phyloP scores from a whole-genome alignment of 352 stramenopile genomes.

The Albugo laibachii region DNA sequence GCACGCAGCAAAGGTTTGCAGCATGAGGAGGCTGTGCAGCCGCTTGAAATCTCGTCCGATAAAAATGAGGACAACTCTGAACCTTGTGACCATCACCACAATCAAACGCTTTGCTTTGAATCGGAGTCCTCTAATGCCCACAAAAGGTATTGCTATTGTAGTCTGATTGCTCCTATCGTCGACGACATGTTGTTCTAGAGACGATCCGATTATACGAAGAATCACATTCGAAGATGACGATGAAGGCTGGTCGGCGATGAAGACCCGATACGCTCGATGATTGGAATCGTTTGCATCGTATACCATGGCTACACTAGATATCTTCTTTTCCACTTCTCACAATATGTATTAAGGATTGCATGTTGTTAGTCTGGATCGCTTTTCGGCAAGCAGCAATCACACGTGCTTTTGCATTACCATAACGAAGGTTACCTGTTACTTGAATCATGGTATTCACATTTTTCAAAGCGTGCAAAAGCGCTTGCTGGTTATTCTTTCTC shows the following conservation, averaged over 20 bases:
- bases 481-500: constrained; percentile 80
- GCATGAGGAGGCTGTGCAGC: too few species aligned
- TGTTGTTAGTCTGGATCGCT: constrained; percentile 82
- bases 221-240: background rate
- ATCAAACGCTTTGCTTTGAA: too few species aligned
- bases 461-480: constrained; percentile 78
- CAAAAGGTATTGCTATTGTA: too few species aligned
- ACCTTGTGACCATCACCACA: too few species aligned
- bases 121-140: too few species aligned
- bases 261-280: background rate
- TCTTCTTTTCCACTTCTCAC: constrained; percentile 73
- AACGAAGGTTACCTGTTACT: constrained; percentile 67
- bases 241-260: background rate
- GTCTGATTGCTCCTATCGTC: too few species aligned
- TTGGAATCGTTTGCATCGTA: background rate
- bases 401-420: constrained; percentile 64
- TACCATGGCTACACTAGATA: background rate
- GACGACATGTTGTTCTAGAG: background rate
- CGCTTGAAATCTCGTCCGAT: too few species aligned
- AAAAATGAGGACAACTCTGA: too few species aligned
- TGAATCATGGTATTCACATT: constrained; percentile 87
- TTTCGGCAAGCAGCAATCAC: constrained; percentile 72
- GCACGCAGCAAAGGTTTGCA: too few species aligned
- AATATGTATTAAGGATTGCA: constrained; percentile 71
- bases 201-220: background rate